Evolutionary conservation across 129 eudicot species (phyloP), one percentile per base, ranked within the genome.

Genomic region (Tagetes patula): DNA sequence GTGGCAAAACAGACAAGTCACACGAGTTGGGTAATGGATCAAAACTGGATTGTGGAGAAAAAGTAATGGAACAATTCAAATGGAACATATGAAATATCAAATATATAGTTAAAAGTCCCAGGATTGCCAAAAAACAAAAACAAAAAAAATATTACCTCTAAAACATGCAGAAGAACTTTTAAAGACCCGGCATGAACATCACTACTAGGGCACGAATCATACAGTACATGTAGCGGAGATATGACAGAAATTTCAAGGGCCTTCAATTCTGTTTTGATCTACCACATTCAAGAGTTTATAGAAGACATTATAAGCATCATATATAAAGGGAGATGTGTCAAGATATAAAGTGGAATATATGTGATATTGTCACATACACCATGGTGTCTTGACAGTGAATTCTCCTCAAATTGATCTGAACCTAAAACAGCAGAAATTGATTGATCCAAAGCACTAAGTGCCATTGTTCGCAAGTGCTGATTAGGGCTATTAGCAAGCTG

Each of bases 341-440:
- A 73, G 47, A 30, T 39, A 41, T 69, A 48, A 27, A 75, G 39
- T 48, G 20, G 20, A 41, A 47, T 53, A 13, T 37, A 36, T 41
- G 84, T 71, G 56, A 87, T 87, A 69, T 84, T 71, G 50, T 72
- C 73, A 61, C 86, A 81, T 50, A 71, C 79, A 69, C 65, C 79
- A 78, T 69, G 71, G 27, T 77, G 75, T 69, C 76, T 77, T 13
- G 83, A 69, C 13, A 83, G 43, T 59, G 79, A 77, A 79, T 68
- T 63, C 61, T 82, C 87, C 83, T 79, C 91, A 82, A 88, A 90
- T 82, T 80, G 85, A 52, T 90, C 88, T 59, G 99, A 95, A 66
- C 97, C 97, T 67, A 95, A 83, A 60, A 95, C 97, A 78, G 99
- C 96, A 88, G 84, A 86, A 54, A 95, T 90, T 42, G 97, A 88